Base-by-base conservation (phyloP, 257 asterid species). In the Echium plantagineum region DNA sequence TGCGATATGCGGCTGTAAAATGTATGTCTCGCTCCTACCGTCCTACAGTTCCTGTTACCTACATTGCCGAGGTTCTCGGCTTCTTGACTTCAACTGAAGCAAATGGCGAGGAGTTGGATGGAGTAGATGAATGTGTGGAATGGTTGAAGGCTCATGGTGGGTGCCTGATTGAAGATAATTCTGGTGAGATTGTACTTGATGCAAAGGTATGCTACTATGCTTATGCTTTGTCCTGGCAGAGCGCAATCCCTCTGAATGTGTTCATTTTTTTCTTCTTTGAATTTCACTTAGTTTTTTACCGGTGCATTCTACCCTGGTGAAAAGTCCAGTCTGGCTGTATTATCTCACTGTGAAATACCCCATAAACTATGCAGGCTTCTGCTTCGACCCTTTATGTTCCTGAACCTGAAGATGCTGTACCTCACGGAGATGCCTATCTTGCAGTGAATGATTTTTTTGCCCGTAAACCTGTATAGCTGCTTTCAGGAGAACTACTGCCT, bases 121-220 rank as follows among this genome's bases (percentile, higher is more conserved):
- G 85, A 66, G 68, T 71, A 58, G 98, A 84, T 62, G 97, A 89
- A 66, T 93, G 99, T 78, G 69, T 82, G 60, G 99, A 93, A 72
- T 93, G 99, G 99, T 65, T 93, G 66, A 89, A 83, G 82, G 87
- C 94, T 65, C 99, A 93, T 63, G 97, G 99, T 59, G 97, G 93
- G 63, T 80, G 86, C 79, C 80, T 93, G 60, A 74, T 77, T 66
- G 61, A 77, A 28, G 99, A 89, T 18, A 71, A 70, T 76, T 71
- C 83, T 21, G 97, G 77, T 63, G 99, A 93, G 81, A 66, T 80
- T 68, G 77, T 74, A 55, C 85, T 93, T 60, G 99, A 93, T 66
- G 64, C 95, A 10, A 93, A 89, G 95, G 99, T 93, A 71, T 38
- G 61, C 52, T 66, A 52, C 52, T 35, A 35, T 35, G 46, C 46